These are phyloP conservation scores for Penicillium sp. DNA, from an alignment of 2,329 filamentous ascomycete genomes.

Conservation along the genomic window DNA sequence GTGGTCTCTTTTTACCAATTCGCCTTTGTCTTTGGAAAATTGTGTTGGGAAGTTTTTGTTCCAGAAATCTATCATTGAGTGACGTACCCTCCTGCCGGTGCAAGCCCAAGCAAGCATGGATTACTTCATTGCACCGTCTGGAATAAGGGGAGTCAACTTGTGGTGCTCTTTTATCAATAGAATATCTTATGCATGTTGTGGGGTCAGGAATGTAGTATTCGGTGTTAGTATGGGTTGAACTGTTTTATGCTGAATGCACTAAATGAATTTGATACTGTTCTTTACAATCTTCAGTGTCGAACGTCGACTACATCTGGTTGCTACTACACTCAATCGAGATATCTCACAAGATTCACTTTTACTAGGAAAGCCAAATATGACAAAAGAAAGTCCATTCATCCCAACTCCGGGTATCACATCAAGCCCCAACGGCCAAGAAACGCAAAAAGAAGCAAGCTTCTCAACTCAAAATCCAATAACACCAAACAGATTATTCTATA, in stretches of 20 bases:
- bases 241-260: background rate
- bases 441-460: conserved; percentile 3
- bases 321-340: background rate
- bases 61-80: background rate
- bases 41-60: background rate
- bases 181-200: too few species aligned
- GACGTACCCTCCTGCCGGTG: background rate
- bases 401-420: conserved; percentile 14
- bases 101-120: background rate
- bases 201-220: background rate
- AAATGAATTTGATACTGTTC: background rate
- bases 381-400: conserved; percentile 1
- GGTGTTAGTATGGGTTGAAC: background rate
- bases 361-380: background rate
- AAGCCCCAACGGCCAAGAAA: background rate
- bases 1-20: background rate
- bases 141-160: too few species aligned
- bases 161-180: background rate
- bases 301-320: background rate
- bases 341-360: background rate
- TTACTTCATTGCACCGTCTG: background rate
- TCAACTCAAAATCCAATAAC: conserved; percentile 2
- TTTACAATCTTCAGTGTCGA: background rate
- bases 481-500: background rate
- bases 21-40: background rate